phyloP scores from a whole-genome alignment of 1,139 yeast genomes.

The Suhomyces coccinellae region DNA sequence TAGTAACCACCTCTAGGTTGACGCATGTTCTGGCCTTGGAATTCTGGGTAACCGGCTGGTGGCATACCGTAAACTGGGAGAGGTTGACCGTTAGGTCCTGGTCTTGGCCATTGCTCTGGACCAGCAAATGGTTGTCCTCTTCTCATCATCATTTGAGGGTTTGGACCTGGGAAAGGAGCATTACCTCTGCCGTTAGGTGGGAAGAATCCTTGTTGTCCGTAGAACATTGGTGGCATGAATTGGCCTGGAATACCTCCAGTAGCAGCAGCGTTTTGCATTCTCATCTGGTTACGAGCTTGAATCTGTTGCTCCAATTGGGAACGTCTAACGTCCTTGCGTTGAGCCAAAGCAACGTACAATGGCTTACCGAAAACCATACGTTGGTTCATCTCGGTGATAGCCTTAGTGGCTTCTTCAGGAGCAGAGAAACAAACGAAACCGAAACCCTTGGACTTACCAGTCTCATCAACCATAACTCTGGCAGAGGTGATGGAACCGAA shows the following conservation, averaged over 20 bases:
- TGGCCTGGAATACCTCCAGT: conserved; percentile 92
- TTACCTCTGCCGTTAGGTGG: conserved; percentile 81
- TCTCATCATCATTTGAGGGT: conserved; percentile 83
- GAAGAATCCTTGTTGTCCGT: conserved; percentile 84
- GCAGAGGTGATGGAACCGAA: conserved; percentile 96
- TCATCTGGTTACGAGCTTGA: conserved; percentile 97
- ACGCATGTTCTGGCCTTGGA: conserved; percentile 50
- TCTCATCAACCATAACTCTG: conserved; percentile 93
- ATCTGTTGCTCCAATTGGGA: conserved; percentile 97
- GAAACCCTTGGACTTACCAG: conserved; percentile 95
- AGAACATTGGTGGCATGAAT: conserved; percentile 94
- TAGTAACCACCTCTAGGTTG: conserved; percentile 43
- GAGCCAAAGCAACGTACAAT: conserved; percentile 97
- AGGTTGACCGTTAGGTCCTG: conserved; percentile 82
- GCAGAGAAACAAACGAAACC: conserved; percentile 98
- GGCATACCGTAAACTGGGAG: conserved; percentile 80
- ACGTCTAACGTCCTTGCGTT: conserved; percentile 97
- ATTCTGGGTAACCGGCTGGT: conserved; percentile 67
- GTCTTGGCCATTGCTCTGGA: conserved; percentile 75
- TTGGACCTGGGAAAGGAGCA: conserved; percentile 75
- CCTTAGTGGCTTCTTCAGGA: conserved; percentile 99
- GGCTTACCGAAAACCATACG: conserved; percentile 96
- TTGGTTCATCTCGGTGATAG: conserved; percentile 98
- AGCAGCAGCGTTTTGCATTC: conserved; percentile 93
- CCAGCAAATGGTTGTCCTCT: conserved; percentile 57